phyloP scores from a whole-genome alignment of 2,329 filamentous ascomycete species.

The Coniochaeta ligniaria region DNA sequence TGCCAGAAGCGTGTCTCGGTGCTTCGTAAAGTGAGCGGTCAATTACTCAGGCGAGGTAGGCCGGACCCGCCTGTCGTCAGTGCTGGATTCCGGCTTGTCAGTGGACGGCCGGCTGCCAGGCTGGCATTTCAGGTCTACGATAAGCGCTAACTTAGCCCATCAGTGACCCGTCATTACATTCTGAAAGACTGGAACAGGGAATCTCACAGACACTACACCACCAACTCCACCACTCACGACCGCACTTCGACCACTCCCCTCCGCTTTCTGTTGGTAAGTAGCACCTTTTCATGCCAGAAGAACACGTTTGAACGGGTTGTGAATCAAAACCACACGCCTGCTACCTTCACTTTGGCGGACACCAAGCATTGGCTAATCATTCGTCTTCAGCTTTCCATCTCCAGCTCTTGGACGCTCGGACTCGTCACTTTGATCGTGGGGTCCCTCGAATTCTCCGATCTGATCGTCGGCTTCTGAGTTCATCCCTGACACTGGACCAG shows the following conservation, averaged over 20 bases:
- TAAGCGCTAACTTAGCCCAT: neutral
- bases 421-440: neutral
- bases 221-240: neutral
- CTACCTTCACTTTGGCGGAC: neutral
- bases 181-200: neutral
- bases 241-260: neutral
- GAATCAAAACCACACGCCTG: neutral
- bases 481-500: neutral
- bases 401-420: neutral
- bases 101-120: neutral
- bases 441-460: neutral
- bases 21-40: neutral
- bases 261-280: neutral
- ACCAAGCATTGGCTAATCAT: neutral
- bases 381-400: neutral
- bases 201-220: neutral
- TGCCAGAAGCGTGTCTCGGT: neutral
- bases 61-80: neutral
- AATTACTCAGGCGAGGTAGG: neutral
- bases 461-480: neutral
- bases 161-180: neutral
- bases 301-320: neutral
- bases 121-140: neutral
- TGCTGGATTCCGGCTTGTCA: neutral
- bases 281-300: neutral